Conservation (phyloP, 148 eudicot species). For the Pouteria glomerata region DNA sequence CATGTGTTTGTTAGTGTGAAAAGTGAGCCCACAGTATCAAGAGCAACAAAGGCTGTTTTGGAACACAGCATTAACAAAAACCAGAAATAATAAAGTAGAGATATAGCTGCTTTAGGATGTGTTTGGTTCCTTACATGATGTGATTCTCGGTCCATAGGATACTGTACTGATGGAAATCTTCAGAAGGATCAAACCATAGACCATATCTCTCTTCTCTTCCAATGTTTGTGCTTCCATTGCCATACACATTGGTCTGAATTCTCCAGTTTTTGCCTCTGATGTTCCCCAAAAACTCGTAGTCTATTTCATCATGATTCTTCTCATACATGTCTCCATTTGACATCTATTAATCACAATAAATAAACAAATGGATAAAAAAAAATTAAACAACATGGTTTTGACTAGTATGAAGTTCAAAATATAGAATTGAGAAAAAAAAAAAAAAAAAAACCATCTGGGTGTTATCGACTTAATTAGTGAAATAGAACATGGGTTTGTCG, state of each 20-base stretch:
- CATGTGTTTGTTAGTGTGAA: too few species aligned
- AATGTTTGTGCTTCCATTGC: conserved; percentile 19
- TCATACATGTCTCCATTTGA: conserved; percentile 16
- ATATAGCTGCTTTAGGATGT: too few species aligned
- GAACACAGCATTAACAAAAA: too few species aligned
- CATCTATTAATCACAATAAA: neutral
- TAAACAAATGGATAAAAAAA: too few species aligned
- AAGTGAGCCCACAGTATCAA: too few species aligned
- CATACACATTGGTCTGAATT: conserved; percentile 28
- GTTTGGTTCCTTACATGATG: conserved; percentile 11
- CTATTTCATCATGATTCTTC: conserved; percentile 25
- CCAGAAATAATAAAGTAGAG: too few species aligned
- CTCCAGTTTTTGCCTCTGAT: conserved; percentile 16
- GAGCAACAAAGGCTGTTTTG: too few species aligned
- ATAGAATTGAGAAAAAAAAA: neutral
- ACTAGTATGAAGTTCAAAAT: neutral
- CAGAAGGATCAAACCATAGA: conserved; percentile 27
- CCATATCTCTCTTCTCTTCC: conserved; percentile 31
- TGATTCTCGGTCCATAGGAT: conserved; percentile 15
- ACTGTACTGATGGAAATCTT: conserved; percentile 26
- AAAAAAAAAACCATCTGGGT: too few species aligned
- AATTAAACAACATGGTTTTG: neutral
- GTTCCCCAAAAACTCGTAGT: conserved; percentile 28
- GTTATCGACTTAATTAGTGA: too few species aligned
- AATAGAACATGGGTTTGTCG: too few species aligned